Conservation (phyloP, 352 stramenopile species). For the Peronospora destructor region DNA sequence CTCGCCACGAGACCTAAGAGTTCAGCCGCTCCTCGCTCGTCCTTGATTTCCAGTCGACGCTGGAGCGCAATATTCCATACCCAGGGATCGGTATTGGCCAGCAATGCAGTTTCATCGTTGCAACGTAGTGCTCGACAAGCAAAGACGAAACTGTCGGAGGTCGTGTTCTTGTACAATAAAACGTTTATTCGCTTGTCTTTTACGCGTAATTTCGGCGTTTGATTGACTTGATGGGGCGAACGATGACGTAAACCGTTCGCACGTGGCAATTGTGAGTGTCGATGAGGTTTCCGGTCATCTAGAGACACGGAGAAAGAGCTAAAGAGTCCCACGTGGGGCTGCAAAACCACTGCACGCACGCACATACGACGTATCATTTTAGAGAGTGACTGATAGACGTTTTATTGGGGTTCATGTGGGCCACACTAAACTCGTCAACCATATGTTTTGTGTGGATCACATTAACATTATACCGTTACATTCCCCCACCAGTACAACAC, state of each 20-base stretch:
- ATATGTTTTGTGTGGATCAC: too few species aligned
- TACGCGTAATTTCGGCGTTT: conserved; percentile 14
- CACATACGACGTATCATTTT: conserved; percentile 26
- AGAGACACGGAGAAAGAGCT: conserved; percentile 2
- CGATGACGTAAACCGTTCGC: background rate
- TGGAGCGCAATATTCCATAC: conserved; percentile 58
- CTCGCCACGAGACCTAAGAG: conserved; percentile 44
- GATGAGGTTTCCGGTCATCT: background rate
- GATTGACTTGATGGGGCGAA: conserved; percentile 5
- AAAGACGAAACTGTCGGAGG: conserved; percentile 26
- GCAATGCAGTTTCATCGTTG: conserved; percentile 38
- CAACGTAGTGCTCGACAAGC: conserved; percentile 30
- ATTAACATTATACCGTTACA: background rate
- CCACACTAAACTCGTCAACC: too few species aligned
- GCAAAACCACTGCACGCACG: conserved; percentile 8
- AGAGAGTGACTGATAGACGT: too few species aligned
- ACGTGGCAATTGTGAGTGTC: background rate
- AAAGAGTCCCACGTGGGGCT: background rate
- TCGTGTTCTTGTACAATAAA: conserved; percentile 33
- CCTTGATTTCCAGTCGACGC: conserved; percentile 37
- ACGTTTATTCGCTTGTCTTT: conserved; percentile 28
- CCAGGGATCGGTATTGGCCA: conserved; percentile 42
- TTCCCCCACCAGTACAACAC: background rate
- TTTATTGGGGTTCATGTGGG: too few species aligned
- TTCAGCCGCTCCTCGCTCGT: conserved; percentile 40